phyloP scores from a whole-genome alignment of 176 grass and related monocot species.

The Miscanthus lutarioriparius region DNA sequence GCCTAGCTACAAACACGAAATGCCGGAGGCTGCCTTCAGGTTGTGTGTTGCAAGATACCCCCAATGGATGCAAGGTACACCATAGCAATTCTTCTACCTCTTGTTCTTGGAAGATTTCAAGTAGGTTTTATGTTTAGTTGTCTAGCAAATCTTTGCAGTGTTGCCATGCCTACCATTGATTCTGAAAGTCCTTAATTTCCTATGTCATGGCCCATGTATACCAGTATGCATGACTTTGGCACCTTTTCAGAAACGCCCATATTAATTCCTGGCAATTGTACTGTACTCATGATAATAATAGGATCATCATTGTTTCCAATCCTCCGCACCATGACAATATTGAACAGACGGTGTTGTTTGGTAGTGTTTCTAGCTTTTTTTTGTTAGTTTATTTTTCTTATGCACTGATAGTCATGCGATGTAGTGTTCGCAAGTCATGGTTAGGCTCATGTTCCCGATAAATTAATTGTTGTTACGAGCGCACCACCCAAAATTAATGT shows the following conservation, averaged over 20 bases:
- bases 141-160: neutral
- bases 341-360: constrained; percentile 21
- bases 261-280: neutral
- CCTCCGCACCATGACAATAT: constrained; percentile 29
- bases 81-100: neutral
- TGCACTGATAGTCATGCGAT: constrained; percentile 37
- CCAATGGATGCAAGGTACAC: constrained; percentile 80
- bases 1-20: constrained; percentile 43
- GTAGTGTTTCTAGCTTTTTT: neutral
- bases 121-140: neutral
- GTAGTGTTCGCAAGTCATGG: constrained; percentile 43
- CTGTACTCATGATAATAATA: constrained; percentile 3
- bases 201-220: neutral
- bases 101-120: neutral
- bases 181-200: neutral
- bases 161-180: neutral
- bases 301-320: constrained; percentile 25
- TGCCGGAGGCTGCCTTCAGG: constrained; percentile 84
- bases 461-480: constrained; percentile 41
- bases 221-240: constrained; percentile 2
- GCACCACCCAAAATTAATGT: constrained; percentile 42
- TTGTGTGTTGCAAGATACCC: constrained; percentile 73
- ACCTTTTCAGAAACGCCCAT: neutral
- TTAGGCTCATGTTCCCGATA: constrained; percentile 44
- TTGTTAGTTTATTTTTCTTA: constrained; percentile 35